phyloP scores from a whole-genome alignment of 2,329 filamentous ascomycete species.

The Calonectria multiphialidica region DNA sequence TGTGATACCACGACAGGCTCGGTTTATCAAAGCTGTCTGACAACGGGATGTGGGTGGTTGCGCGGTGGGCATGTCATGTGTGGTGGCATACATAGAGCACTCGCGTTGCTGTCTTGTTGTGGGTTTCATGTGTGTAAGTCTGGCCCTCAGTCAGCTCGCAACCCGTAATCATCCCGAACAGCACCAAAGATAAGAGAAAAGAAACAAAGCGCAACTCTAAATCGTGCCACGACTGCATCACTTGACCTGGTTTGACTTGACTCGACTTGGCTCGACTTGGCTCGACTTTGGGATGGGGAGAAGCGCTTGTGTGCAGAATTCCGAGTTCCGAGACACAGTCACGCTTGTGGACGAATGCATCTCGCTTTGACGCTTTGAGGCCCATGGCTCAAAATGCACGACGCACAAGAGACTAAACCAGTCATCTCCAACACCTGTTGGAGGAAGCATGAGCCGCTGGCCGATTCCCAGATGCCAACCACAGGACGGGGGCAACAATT shows the following conservation, averaged over 20 bases:
- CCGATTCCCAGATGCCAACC: background rate
- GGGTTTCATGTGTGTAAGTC: background rate
- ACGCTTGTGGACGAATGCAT: too few relatives aligned
- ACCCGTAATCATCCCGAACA: background rate
- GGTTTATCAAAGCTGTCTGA: background rate
- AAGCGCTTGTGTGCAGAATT: background rate
- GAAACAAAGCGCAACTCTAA: background rate
- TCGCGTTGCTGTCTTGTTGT: background rate
- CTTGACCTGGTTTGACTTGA: background rate
- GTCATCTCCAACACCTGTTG: too few relatives aligned
- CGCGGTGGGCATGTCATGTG: constrained; percentile 17
- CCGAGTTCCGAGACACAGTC: too few relatives aligned
- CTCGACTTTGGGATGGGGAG: background rate
- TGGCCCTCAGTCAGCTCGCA: background rate
- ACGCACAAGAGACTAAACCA: too few relatives aligned
- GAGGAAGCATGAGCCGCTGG: background rate
- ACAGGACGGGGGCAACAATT: background rate
- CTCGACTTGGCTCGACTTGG: too few relatives aligned
- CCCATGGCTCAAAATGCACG: too few relatives aligned
- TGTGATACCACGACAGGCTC: background rate
- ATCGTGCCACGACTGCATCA: background rate
- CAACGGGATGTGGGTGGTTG: background rate
- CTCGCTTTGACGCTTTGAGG: too few relatives aligned
- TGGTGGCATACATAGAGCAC: background rate
- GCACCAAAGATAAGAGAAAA: background rate